Conservation (phyloP, 2,329 filamentous ascomycete species). For the Zasmidium citrigriseum region DNA sequence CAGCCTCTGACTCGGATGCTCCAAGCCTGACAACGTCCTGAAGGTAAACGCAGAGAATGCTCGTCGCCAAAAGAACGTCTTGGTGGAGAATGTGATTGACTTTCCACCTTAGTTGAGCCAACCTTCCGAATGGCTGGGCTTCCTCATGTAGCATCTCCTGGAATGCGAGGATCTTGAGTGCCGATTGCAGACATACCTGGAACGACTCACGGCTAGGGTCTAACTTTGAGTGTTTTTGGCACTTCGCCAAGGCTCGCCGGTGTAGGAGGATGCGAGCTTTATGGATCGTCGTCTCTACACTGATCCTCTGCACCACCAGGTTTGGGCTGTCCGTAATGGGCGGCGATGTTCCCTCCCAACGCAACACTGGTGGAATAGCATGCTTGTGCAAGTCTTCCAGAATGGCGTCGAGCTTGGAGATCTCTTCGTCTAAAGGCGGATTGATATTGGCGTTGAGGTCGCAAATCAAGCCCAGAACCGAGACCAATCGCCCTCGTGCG, state of each 20-base stretch:
- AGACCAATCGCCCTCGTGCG: neutral
- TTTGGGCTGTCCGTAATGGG: neutral
- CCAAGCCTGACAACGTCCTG: neutral
- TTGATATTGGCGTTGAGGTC: neutral
- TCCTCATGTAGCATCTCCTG: neutral
- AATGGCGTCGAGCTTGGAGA: neutral
- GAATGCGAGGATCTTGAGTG: neutral
- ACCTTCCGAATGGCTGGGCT: neutral
- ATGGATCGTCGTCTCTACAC: neutral
- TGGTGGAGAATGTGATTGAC: neutral
- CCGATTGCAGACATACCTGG: neutral
- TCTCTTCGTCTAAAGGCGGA: neutral
- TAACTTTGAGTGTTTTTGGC: neutral
- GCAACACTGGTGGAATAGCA: neutral
- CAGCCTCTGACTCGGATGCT: neutral
- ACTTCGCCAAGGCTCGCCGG: neutral
- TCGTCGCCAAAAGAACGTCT: constrained; percentile 7
- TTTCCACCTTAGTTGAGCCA: constrained; percentile 6
- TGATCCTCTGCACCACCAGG: constrained; percentile 1
- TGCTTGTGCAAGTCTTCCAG: neutral
- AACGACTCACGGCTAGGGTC: neutral
- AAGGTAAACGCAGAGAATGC: constrained; percentile 4
- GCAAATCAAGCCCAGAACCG: neutral
- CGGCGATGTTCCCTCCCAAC: neutral
- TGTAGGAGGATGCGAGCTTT: neutral